Percentiles rank a stretch among this genome's conserved stretches.
These are phyloP conservation scores for Colletotrichum gigasporum DNA, from an alignment of 2,329 filamentous ascomycete species.

Conservation along the genomic window DNA sequence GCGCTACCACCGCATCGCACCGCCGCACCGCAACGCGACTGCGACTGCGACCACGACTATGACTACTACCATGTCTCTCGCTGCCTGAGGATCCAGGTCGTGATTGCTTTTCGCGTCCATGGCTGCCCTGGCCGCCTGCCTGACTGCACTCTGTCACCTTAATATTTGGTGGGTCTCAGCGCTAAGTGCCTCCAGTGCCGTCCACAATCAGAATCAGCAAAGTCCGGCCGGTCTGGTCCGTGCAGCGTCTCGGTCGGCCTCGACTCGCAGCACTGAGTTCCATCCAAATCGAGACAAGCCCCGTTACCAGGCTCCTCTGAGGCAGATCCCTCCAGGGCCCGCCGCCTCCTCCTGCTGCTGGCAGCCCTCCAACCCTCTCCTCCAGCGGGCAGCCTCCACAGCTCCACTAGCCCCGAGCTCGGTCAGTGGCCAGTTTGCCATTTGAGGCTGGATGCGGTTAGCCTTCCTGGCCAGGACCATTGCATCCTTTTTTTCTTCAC, in stretches of 20 bases:
- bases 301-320: neutral
- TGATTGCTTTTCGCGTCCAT: neutral
- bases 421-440: neutral
- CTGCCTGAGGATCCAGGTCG: slow-evolving; percentile 1
- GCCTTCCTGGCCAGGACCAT: neutral
- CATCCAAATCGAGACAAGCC: neutral
- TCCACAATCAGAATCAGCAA: neutral
- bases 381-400: too few relatives aligned
- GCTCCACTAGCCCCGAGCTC: too few relatives aligned
- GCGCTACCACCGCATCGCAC: neutral
- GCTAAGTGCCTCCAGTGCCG: too few relatives aligned
- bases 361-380: too few relatives aligned
- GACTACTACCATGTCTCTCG: neutral
- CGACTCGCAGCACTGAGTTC: neutral
- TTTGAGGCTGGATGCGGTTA: neutral
- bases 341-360: too few relatives aligned
- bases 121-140: too few relatives aligned
- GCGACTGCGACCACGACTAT: neutral
- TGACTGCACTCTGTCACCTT: too few relatives aligned
- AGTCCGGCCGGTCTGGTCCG: neutral
- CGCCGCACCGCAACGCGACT: neutral
- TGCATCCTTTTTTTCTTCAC: neutral
- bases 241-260: neutral
- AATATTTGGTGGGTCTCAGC: neutral
- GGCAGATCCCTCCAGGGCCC: neutral